Conservation (phyloP, 257 asterid species). For the Striga asiatica region DNA sequence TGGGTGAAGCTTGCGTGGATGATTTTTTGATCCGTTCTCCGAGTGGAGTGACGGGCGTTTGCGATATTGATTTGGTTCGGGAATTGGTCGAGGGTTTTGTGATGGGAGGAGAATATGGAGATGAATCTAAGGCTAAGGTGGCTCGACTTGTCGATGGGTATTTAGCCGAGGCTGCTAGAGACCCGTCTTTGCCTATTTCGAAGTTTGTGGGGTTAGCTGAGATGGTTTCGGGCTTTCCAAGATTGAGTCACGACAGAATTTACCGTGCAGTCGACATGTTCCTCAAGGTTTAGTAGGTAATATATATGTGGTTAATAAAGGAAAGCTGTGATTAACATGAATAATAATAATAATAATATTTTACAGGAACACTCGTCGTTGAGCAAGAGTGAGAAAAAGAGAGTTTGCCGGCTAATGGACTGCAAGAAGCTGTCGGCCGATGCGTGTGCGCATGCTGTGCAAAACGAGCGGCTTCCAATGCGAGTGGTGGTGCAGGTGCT, state of each 20-base stretch:
- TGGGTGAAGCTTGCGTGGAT: constrained; percentile 53
- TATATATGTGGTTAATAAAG: neutral
- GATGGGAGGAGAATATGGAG: constrained; percentile 35
- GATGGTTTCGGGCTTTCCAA: constrained; percentile 49
- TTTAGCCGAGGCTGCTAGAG: constrained; percentile 71
- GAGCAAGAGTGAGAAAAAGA: constrained; percentile 29
- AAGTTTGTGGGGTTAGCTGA: constrained; percentile 58
- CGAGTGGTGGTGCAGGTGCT: constrained; percentile 37
- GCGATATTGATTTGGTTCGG: constrained; percentile 33
- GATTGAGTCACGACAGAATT: constrained; percentile 44
- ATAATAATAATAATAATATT: too few relatives aligned
- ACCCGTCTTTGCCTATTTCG: constrained; percentile 37
- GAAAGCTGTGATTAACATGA: neutral
- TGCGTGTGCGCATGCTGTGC: constrained; percentile 36
- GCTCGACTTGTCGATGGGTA: constrained; percentile 69
- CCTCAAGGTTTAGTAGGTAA: constrained; percentile 42
- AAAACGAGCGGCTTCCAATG: constrained; percentile 41
- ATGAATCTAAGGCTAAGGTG: constrained; percentile 53
- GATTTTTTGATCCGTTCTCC: constrained; percentile 49
- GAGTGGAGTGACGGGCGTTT: constrained; percentile 30
- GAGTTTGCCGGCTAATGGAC: constrained; percentile 31
- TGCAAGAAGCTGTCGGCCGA: constrained; percentile 31
- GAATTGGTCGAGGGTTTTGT: constrained; percentile 47
- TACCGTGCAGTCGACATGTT: constrained; percentile 37
- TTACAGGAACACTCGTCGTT: constrained; percentile 61